A percentile compares a stretch with the other conserved stretches of the same genome.
Conservation (phyloP, 805 yeast species). For the Yarrowia divulgata region DNA sequence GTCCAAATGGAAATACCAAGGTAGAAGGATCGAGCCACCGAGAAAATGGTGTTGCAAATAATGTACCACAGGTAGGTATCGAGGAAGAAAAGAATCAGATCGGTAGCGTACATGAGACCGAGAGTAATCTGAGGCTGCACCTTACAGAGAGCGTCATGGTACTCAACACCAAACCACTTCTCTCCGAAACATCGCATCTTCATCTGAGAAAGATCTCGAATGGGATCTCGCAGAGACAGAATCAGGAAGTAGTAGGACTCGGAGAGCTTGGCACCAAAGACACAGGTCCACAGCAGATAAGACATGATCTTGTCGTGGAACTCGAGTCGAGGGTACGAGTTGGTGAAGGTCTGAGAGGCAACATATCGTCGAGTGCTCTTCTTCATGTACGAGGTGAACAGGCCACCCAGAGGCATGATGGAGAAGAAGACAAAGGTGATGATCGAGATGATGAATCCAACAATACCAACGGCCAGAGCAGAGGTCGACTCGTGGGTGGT, state of each 20-base stretch:
- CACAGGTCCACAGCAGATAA: conserved; percentile 85
- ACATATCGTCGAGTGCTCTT: conserved; percentile 85
- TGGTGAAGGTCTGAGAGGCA: conserved; percentile 95
- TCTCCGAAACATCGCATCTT: conserved; percentile 97
- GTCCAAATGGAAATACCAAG: conserved; percentile 98
- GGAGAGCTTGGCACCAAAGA: conserved; percentile 83
- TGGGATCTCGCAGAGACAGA: conserved; percentile 90
- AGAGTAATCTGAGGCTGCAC: conserved; percentile 89
- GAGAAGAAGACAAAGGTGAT: conserved; percentile 86
- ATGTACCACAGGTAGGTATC: conserved; percentile 99
- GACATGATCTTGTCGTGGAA: conserved; percentile 98
- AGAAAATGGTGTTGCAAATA: conserved; percentile 90
- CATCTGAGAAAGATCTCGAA: conserved; percentile 83
- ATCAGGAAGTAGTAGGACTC: conserved; percentile 95
- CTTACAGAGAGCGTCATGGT: conserved; percentile 63
- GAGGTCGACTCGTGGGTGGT: conserved; percentile 54
- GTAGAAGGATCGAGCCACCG: conserved; percentile 97
- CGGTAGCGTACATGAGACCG: conserved; percentile 92
- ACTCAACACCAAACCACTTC: conserved; percentile 70
- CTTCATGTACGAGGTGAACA: conserved; percentile 91
- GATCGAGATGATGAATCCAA: conserved; percentile 87
- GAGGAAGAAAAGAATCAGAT: conserved; percentile 92
- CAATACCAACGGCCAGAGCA: conserved; percentile 68
- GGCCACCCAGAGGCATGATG: conserved; percentile 94
- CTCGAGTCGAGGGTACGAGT: conserved; percentile 77